These are phyloP conservation scores for Actinomucor elegans DNA, from an alignment of 371 early-diverging fungal genomes.

Conservation along the genomic window DNA sequence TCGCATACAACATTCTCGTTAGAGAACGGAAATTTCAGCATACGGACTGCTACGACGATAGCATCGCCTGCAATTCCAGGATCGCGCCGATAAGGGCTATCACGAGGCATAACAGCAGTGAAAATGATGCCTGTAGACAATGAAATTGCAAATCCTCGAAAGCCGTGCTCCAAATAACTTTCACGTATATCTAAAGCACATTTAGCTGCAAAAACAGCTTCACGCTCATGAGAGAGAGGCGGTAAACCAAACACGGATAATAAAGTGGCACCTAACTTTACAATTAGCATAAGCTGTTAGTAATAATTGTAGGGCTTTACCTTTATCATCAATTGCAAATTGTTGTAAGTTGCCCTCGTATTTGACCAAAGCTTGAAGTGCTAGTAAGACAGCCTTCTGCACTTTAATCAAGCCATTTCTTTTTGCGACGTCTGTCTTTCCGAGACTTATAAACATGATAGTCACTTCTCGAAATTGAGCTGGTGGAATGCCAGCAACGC, in stretches of 20 bases:
- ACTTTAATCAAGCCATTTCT: constrained; percentile 40
- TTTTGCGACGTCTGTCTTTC: constrained; percentile 44
- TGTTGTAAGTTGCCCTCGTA: constrained; percentile 65
- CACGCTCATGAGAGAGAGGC: constrained; percentile 61
- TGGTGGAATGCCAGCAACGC: constrained; percentile 44
- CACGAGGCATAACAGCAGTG: constrained; percentile 47
- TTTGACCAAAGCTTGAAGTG: constrained; percentile 31
- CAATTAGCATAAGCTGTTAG: background rate
- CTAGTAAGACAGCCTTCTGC: constrained; percentile 34
- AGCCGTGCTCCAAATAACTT: constrained; percentile 16
- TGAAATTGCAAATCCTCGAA: constrained; percentile 54
- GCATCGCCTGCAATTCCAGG: constrained; percentile 62
- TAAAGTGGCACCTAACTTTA: constrained; percentile 57
- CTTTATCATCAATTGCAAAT: constrained; percentile 66
- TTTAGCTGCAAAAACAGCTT: constrained; percentile 61
- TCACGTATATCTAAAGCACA: constrained; percentile 52
- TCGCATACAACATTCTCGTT: constrained; percentile 53
- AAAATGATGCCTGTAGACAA: constrained; percentile 59
- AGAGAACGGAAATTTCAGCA: constrained; percentile 56
- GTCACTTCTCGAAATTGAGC: constrained; percentile 64
- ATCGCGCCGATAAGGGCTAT: constrained; percentile 56
- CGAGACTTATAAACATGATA: constrained; percentile 62
- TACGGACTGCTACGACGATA: constrained; percentile 62
- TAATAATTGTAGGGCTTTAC: too few species aligned
- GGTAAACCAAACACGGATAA: constrained; percentile 60